Percentiles rank a stretch among this genome's conserved stretches.
Evolutionary conservation across 2,329 filamentous ascomycete species (phyloP).

Genomic region (Escovopsis sp.): DNA sequence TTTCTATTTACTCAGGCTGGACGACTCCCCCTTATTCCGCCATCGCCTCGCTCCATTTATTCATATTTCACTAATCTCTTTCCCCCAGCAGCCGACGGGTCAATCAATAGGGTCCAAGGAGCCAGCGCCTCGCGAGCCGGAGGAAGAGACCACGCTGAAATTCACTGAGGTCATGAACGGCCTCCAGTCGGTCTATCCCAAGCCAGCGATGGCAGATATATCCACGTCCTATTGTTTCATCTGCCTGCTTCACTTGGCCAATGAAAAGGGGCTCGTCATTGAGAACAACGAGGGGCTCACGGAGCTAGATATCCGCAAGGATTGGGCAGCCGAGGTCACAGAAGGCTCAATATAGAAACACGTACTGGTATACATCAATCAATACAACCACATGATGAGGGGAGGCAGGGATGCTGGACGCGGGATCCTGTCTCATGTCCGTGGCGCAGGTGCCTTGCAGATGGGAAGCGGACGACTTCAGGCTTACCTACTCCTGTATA

Average conservation of each 20-base stretch:
- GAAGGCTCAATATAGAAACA: slow-evolving; percentile 22
- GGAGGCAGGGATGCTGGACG: not conserved
- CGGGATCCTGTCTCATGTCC: too few relatives aligned
- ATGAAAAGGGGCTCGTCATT: slow-evolving; percentile 79
- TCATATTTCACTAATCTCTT: not conserved
- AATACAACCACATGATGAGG: too few relatives aligned
- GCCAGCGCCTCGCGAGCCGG: slow-evolving; percentile 14
- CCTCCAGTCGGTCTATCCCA: slow-evolving; percentile 72
- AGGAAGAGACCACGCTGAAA: slow-evolving; percentile 45
- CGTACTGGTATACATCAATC: too few relatives aligned
- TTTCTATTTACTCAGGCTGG: not conserved
- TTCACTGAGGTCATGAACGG: slow-evolving; percentile 91
- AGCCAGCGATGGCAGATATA: slow-evolving; percentile 79
- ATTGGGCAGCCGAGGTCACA: slow-evolving; percentile 43
- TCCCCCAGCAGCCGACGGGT: slow-evolving; percentile 1
- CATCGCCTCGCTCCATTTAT: not conserved
- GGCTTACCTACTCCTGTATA: too few relatives aligned
- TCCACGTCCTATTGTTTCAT: slow-evolving; percentile 92
- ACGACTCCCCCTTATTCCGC: not conserved
- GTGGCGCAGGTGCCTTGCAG: too few relatives aligned
- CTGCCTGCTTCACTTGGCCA: slow-evolving; percentile 76
- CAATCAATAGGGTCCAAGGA: slow-evolving; percentile 14
- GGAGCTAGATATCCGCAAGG: slow-evolving; percentile 47
- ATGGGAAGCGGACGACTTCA: too few relatives aligned
- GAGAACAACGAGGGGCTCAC: slow-evolving; percentile 44